Base-by-base conservation (phyloP, 257 asterid species). In the Gentiana straminea region DNA sequence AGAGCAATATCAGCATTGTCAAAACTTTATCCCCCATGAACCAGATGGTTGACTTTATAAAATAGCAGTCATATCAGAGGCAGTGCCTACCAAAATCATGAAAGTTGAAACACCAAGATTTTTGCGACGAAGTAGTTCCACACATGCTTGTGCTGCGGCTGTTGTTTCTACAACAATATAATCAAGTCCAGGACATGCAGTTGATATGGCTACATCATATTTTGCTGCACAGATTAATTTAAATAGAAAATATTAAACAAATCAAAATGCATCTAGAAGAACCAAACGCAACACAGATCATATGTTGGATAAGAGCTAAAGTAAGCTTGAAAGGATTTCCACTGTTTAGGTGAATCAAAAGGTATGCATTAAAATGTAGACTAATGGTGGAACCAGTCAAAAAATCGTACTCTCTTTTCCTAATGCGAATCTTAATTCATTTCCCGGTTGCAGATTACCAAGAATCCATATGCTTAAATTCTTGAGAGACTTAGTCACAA, bases 71-170 rank as follows among this genome's bases (percentile, higher is more conserved):
- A 7, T 41, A 5, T 41, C 33, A 49, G 63, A 52, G 13, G 36
- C 37, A 59, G 61, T 37, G 63, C 38, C 15, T 79, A 91, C 97
- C 96, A 91, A 79, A 72, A 91, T 91, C 97, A 91, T 81, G 77
- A 83, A 91, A 67, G 98, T 87, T 61, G 95, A 96, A 70, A 84
- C 97, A 67, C 98, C 98, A 61, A 91, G 89, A 65, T 76, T 71
- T 71, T 85, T 76, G 64, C 64, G 72, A 35, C 97, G 97, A 58
- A 88, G 88, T 55, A 92, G 77, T 84, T 85, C 85, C 41, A 92
- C 93, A 12, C 95, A 87, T 37, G 95, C 80, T 73, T 87, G 85
- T 44, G 97, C 95, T 39, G 94, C 76, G 70, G 84, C 76, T 47
- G 96, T 75, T 62, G 90, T 82, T 74, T 91, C 98, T 52, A 91